phyloP scores from a whole-genome alignment of 352 stramenopile species.

The Nothophytophthora sp. region DNA sequence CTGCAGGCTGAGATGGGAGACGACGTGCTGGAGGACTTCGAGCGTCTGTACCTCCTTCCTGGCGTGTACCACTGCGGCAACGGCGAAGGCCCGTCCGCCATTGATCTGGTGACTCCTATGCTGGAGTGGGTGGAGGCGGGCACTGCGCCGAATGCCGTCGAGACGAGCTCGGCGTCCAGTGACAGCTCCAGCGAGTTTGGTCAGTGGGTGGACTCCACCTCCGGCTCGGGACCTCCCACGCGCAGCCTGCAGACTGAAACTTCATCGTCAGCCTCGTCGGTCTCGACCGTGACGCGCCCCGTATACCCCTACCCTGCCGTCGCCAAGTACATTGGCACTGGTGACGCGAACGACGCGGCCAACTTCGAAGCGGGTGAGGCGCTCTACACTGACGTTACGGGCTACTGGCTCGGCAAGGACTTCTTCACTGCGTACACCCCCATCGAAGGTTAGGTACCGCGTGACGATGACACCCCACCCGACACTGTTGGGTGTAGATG shows the following conservation, averaged over 20 bases:
- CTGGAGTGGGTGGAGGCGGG: slow-evolving; percentile 27
- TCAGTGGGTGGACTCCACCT: slow-evolving; percentile 4
- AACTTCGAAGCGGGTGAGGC: slow-evolving; percentile 5
- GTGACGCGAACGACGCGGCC: not conserved
- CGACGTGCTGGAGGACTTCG: slow-evolving; percentile 15
- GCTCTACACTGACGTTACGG: slow-evolving; percentile 17
- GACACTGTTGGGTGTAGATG: too few relatives aligned
- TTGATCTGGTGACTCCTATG: slow-evolving; percentile 33
- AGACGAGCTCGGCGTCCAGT: slow-evolving; percentile 5
- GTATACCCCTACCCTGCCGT: slow-evolving; percentile 9
- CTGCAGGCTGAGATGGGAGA: slow-evolving; percentile 21
- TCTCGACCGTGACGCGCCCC: not conserved
- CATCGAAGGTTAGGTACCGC: not conserved
- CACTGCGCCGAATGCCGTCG: slow-evolving; percentile 13
- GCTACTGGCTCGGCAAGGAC: slow-evolving; percentile 6
- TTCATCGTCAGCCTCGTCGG: slow-evolving; percentile 2
- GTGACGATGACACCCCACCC: too few relatives aligned
- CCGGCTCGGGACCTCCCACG: not conserved
- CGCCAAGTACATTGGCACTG: slow-evolving; percentile 11
- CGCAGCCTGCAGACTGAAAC: too few relatives aligned
- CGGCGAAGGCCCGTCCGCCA: slow-evolving; percentile 22
- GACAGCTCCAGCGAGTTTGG: slow-evolving; percentile 1
- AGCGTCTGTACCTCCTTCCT: slow-evolving; percentile 30
- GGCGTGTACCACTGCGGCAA: slow-evolving; percentile 30
- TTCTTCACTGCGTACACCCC: slow-evolving; percentile 1